Base-by-base conservation (phyloP, 495 filamentous ascomycete genomes). In the Chaetomium tenue region DNA sequence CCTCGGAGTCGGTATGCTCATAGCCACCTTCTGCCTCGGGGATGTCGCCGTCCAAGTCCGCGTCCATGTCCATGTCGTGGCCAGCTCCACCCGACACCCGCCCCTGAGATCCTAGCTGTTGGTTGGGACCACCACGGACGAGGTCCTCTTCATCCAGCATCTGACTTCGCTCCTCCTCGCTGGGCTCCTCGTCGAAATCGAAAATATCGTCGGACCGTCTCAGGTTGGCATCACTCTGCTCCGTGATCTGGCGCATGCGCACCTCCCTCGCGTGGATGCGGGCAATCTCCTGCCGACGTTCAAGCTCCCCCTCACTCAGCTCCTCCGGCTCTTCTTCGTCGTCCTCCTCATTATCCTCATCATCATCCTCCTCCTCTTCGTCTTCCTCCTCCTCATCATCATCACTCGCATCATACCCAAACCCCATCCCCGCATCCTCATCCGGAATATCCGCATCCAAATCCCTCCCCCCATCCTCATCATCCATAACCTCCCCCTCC, bases 1-100 rank as follows among this genome's bases (percentile, higher is more conserved):
- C 83, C 66, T 93, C 91, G 8, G 90, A 91, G 76, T 96, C 91
- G 23, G 91, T 96, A 69, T 96, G 91, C 76, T 90, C 85, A 69
- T 89, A 90, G 64, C 83, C 82, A 52, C 74, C 51, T 44, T 66
- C 75, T 56, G 86, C 87, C 66, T 89, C 87, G 33, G 87, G 87
- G 28, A 90, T 82, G 65, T 87, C 84, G 44, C 86, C 87, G 71
- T 90, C 87, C 6, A 90, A 76, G 71, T 90, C 79, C 6, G 75
- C 81, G 55, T 79, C 82, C 79, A 86, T 84, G 60, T 78, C 82
- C 74, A 84, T 76, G 52, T 76, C 79, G 18, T 40, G 18, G 39
- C 39, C 37, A 42, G 25, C 46, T 37, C 66, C 75, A 13, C 73
- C 70, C 73, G 16, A 64, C 59, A 12, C 56, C 58, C 26, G 28